phyloP scores from a whole-genome alignment of 2,329 filamentous ascomycete species.

The Penicillium sp. region DNA sequence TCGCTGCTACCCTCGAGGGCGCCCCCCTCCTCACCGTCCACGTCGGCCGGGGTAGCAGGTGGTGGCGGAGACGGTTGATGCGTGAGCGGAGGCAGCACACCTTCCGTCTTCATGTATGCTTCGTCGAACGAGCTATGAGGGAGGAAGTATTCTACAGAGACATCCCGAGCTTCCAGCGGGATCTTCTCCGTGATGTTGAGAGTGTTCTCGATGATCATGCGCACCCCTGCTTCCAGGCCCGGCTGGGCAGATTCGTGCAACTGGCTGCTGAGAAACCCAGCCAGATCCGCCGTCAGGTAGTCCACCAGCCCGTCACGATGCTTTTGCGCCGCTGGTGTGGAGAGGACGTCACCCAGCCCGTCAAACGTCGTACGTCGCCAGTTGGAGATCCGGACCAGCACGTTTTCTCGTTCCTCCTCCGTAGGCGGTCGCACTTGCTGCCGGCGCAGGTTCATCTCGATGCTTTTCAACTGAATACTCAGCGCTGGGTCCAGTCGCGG shows the following conservation, averaged over 20 bases:
- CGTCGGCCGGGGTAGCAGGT: no score
- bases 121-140: constrained; percentile 66
- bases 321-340: constrained; percentile 58
- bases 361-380: constrained; percentile 94
- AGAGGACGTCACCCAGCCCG: constrained; percentile 68
- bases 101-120: constrained; percentile 79
- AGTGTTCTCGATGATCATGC: constrained; percentile 88
- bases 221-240: constrained; percentile 79
- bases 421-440: constrained; percentile 65
- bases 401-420: constrained; percentile 81
- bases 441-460: constrained; percentile 80
- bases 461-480: constrained; percentile 72
- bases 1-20: constrained; percentile 13
- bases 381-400: constrained; percentile 78
- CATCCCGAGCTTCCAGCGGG: constrained; percentile 84
- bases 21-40: constrained; percentile 16
- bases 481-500: constrained; percentile 72
- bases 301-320: constrained; percentile 65
- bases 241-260: constrained; percentile 69
- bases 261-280: constrained; percentile 64
- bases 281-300: constrained; percentile 62
- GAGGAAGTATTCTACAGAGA: constrained; percentile 76
- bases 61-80: constrained; percentile 16
- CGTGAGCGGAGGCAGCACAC: constrained; percentile 54
- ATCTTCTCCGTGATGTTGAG: constrained; percentile 80